These are phyloP conservation scores for Erythrophleum fordii DNA, from an alignment of 306 rosid genomes.

Conservation along the genomic window DNA sequence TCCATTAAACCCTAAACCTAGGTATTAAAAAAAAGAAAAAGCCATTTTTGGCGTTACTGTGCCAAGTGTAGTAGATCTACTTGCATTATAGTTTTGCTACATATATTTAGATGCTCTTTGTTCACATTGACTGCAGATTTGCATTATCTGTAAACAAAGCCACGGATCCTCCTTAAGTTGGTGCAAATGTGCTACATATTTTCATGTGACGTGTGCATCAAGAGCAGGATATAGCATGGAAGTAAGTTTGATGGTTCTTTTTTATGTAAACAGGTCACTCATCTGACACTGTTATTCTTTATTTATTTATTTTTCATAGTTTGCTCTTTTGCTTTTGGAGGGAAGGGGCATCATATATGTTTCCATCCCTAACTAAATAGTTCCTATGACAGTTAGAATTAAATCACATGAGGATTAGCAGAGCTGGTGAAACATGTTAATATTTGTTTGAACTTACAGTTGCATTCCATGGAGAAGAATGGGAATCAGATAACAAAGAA, in stretches of 20 bases:
- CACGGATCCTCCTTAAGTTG: constrained; percentile 91
- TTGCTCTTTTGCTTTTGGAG: neutral
- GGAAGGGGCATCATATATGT: neutral
- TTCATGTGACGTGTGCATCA: constrained; percentile 84
- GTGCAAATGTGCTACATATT: constrained; percentile 93
- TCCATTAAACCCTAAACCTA: no score
- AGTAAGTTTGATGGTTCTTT: constrained; percentile 57
- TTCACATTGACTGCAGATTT: constrained; percentile 61
- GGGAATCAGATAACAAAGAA: constrained; percentile 65
- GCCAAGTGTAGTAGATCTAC: no score
- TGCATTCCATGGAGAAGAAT: constrained; percentile 73
- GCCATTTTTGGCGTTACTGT: no score
- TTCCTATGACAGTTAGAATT: constrained; percentile 1
- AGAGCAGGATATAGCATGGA: constrained; percentile 91
- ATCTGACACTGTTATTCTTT: constrained; percentile 13
- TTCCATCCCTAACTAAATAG: neutral
- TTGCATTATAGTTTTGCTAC: neutral
- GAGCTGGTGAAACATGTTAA: constrained; percentile 37
- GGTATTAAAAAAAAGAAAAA: no score
- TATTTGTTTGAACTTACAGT: constrained; percentile 58
- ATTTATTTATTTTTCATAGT: neutral
- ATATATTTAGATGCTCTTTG: constrained; percentile 9
- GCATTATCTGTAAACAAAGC: constrained; percentile 82
- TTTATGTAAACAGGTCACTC: constrained; percentile 4
- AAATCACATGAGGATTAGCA: constrained; percentile 3